These are phyloP conservation scores for Pugionium cornutum DNA, from an alignment of 345 rosid genomes.

Conservation along the genomic window DNA sequence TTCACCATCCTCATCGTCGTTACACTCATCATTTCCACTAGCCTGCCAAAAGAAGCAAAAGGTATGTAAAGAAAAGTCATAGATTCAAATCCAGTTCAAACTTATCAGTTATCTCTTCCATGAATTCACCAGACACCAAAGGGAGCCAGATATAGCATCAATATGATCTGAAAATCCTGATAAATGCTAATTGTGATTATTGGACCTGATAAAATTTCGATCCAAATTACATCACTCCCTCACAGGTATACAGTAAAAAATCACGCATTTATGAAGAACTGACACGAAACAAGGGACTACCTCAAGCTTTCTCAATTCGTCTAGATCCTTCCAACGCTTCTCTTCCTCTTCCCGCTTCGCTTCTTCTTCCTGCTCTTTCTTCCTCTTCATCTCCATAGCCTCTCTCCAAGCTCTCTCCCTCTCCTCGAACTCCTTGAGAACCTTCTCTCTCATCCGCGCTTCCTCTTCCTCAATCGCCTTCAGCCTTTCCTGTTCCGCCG, in stretches of 20 bases:
- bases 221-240: background rate
- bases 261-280: conserved; percentile 1
- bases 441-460: conserved; percentile 55
- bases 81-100: background rate
- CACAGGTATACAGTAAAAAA: conserved; percentile 23
- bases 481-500: conserved; percentile 58
- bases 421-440: conserved; percentile 72
- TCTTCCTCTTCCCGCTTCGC: conserved; percentile 49
- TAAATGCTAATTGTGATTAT: background rate
- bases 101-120: background rate
- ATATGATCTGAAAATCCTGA: conserved; percentile 2
- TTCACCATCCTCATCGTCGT: conserved; percentile 57
- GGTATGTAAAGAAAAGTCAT: conserved; percentile 1
- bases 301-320: conserved; percentile 45
- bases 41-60: conserved; percentile 43
- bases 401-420: conserved; percentile 71
- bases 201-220: no score
- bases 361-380: conserved; percentile 53
- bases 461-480: conserved; percentile 64
- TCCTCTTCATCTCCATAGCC: conserved; percentile 63
- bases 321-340: conserved; percentile 42
- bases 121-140: background rate
- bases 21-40: conserved; percentile 43
- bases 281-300: conserved; percentile 29
- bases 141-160: background rate